Base-by-base conservation (phyloP, 2,329 filamentous ascomycete genomes). In the Fusarium sp. region DNA sequence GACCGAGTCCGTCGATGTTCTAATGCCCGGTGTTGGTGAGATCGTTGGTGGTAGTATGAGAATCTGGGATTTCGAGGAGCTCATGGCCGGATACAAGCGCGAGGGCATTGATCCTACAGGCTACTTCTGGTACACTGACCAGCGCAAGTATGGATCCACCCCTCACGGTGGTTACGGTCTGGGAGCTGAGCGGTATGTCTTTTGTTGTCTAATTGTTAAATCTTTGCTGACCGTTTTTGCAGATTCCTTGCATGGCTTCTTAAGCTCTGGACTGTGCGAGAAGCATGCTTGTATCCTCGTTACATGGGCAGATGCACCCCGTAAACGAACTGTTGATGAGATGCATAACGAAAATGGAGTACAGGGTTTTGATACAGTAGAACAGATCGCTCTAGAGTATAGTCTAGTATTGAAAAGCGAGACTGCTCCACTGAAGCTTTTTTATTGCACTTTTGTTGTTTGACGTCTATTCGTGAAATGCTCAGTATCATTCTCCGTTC, bases 81-180 rank as follows among this genome's bases (percentile, higher is more conserved):
- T 98, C 72, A 90, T 98, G 86, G 90, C 87, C 25, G 96, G 93
- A 2, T 99, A 97, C 80, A 90, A 94, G 81, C 89, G 91, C 68
- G 92, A 98, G 82, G 91, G 91, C 43, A 97, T 98, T 80, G 90
- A 93, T 75, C 89, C 94, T 22, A 88, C 88, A 74, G 90, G 91
- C 47, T 98, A 98, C 84, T 98, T 97, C 87, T 99, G 96, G 96
- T 99, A 98, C 84, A 97, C 94, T 32, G 96, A 98, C 83, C 94
- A 97, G 88, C 87, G 94, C 79, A 97, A 96, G 93, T 75, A 98
- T 78, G 96, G 96, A 59, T 94, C 92, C 58, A 94, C 92, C 46
- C 94, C 94, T 29, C 95, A 98, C 82, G 94, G 94, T 69, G 94
- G 95, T 58, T 98, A 97, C 80, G 95, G 95, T 56, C 86, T 99